Evolutionary conservation across 2,329 filamentous ascomycete genomes (phyloP).

Genomic region (Neofusicoccum umdonicola): DNA sequence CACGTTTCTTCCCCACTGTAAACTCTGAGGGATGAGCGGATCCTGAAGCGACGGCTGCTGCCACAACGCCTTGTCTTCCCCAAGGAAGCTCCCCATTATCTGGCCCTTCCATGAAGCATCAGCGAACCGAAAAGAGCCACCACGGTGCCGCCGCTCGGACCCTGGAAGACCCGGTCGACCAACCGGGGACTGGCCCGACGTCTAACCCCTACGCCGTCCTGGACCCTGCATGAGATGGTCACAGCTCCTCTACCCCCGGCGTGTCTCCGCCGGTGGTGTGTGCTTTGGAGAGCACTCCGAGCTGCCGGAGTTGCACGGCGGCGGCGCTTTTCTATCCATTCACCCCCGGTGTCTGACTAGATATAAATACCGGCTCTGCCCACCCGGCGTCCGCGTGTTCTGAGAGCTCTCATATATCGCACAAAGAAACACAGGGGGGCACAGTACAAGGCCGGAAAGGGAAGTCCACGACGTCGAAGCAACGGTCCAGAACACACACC

Average conservation of each 20-base stretch:
- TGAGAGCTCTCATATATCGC: background rate
- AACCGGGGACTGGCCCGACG: background rate
- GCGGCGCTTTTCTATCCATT: background rate
- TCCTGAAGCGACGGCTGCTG: background rate
- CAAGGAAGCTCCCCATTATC: background rate
- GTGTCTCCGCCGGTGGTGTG: background rate
- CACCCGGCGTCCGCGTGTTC: background rate
- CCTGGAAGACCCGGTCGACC: background rate
- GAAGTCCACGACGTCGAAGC: background rate
- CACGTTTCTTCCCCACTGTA: background rate
- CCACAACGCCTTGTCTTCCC: background rate
- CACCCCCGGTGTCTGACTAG: background rate
- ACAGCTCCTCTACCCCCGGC: background rate
- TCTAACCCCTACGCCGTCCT: background rate
- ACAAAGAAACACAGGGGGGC: background rate
- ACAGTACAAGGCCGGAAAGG: background rate
- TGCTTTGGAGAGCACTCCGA: background rate
- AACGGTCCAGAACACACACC: conserved; percentile 3
- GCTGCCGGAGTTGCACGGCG: background rate
- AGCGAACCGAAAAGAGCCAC: background rate
- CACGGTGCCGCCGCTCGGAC: background rate
- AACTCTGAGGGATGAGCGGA: background rate
- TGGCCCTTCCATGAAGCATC: background rate
- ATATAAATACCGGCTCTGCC: conserved; percentile 1
- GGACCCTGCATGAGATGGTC: conserved; percentile 9